Conservation (phyloP, 140 eudicot species). For the Bidens hawaiensis region DNA sequence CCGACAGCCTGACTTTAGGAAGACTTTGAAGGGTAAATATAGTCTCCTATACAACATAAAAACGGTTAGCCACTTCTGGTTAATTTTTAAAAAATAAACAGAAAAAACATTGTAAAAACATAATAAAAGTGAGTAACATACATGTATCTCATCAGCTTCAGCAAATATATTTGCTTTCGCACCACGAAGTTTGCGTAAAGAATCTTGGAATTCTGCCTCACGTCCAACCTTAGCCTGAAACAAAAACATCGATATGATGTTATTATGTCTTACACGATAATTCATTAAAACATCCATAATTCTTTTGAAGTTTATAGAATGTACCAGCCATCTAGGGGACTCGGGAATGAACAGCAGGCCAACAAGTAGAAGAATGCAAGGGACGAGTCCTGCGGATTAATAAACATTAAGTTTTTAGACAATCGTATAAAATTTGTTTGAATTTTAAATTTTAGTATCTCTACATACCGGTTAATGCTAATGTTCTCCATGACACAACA, state of each 20-base stretch:
- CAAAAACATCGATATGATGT: neutral
- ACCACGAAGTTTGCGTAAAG: too few species aligned
- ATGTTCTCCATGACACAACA: constrained; percentile 59
- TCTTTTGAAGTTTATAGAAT: constrained; percentile 18
- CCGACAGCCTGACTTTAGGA: too few species aligned
- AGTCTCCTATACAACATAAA: constrained; percentile 33
- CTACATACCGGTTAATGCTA: constrained; percentile 63
- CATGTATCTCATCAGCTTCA: constrained; percentile 71
- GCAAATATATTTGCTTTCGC: constrained; percentile 53
- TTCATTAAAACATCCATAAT: neutral
- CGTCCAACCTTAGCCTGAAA: constrained; percentile 64
- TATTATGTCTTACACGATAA: neutral
- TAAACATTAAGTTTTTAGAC: neutral
- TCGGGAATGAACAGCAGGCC: constrained; percentile 74
- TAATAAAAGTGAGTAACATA: constrained; percentile 9
- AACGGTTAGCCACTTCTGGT: neutral
- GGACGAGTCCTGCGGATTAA: constrained; percentile 23
- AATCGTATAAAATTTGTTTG: neutral
- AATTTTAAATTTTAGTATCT: neutral
- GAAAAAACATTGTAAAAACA: neutral
- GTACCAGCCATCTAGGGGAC: constrained; percentile 94
- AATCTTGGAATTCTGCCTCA: constrained; percentile 44
- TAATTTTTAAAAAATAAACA: too few species aligned
- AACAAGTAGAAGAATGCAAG: constrained; percentile 43
- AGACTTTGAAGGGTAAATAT: constrained; percentile 39